Base-by-base conservation (phyloP, 2,329 filamentous ascomycete genomes). In the Rasamsonia emersonii region DNA sequence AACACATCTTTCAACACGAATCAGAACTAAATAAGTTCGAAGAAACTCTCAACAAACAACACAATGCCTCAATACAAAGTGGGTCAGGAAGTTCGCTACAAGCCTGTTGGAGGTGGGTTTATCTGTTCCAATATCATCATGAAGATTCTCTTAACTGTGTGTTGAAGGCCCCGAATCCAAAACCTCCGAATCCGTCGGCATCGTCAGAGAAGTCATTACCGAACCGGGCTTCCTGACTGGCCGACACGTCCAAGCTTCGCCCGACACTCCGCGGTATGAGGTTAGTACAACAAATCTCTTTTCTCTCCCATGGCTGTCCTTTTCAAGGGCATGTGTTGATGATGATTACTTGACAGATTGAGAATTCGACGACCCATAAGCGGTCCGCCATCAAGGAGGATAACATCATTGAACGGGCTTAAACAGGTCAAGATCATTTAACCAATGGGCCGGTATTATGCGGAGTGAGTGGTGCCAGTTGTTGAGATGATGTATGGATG, bases 101-200 rank as follows among this genome's bases (percentile, higher is more conserved):
- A 59, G 41, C 60, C 60, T 15, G 57, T 64, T 13, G 59, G 60
- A 24, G 60, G 60, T 62, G 46, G 36, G 45, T 40, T 17, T 16
- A 25, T 14, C 18, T 21, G 28, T 8, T 19, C 14, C 14, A 9
- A 28, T 29, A 16, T 34, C 29, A 34, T 26, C 5, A 15, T 25
- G 10, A 5, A 32, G 9, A n/a, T 17, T 16, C 16, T 26, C 30
- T 27, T 15, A 24, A 14, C 7, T 27, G 7, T 20, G 9, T 9
- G 5, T 8, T n/a, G n/a, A 24, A 64, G 61, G 61, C 15, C 50
- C 53, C 10, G 43, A 56, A 3, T 59, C 57, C 13, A 52, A 61
- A 13, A 64, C 61, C 11, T 58, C 53, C 17, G 49, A 53, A 19
- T 54, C 50, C 15, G 45, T 50, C n/a, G 61, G 62, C 7, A 45